Evolutionary conservation across 1,284 basidiomycete genomes (phyloP).

Genomic region (Polyporus tsugae): DNA sequence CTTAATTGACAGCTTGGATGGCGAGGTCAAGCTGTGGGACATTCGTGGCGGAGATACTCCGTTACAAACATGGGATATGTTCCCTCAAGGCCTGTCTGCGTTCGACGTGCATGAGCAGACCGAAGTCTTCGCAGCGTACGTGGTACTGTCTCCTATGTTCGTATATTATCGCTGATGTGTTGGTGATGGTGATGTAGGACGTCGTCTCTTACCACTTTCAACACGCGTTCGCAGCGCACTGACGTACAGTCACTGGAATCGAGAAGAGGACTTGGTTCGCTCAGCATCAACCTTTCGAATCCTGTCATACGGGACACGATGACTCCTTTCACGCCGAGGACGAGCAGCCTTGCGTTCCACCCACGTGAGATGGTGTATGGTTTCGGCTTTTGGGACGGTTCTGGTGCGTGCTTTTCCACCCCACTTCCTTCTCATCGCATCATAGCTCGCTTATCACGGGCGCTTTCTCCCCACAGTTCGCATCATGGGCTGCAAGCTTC

Average conservation of each 20-base stretch:
- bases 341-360: conserved; percentile 76
- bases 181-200: conserved; percentile 50
- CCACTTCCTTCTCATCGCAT: conserved; percentile 12
- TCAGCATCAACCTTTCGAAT: conserved; percentile 61
- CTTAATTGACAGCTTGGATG: conserved; percentile 72
- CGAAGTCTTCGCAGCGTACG: conserved; percentile 89
- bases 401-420: conserved; percentile 54
- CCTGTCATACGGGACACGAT: conserved; percentile 61
- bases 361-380: conserved; percentile 84
- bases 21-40: conserved; percentile 95
- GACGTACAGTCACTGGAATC: conserved; percentile 63
- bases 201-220: conserved; percentile 63
- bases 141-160: conserved; percentile 29
- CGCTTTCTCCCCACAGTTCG: conserved; percentile 45
- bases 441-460: conserved; percentile 16
- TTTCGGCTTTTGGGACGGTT: conserved; percentile 76
- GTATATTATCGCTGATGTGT: conserved; percentile 10
- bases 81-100: conserved; percentile 79
- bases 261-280: conserved; percentile 54
- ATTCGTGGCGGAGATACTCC: conserved; percentile 75
- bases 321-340: conserved; percentile 67
- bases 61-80: conserved; percentile 71
- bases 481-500: conserved; percentile 54
- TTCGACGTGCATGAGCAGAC: conserved; percentile 91
- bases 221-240: conserved; percentile 71